Evolutionary conservation across 306 rosid species (phyloP).

Genomic region (Quercus suber): DNA sequence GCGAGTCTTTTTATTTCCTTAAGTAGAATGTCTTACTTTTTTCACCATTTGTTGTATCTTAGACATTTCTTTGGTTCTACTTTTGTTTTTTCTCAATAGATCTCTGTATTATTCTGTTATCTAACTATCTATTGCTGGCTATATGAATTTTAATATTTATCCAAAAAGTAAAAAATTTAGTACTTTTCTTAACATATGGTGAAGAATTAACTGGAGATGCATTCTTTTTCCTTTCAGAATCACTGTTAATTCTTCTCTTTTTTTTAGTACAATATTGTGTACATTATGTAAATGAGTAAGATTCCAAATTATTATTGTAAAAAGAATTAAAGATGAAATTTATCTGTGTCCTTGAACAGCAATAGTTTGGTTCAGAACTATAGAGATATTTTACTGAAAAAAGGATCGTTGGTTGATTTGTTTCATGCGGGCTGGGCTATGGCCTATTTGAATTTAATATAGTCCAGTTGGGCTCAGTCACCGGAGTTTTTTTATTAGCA

Average conservation of each 20-base stretch:
- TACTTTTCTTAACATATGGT: background rate
- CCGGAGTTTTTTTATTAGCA: background rate
- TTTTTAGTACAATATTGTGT: background rate
- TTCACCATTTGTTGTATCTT: background rate
- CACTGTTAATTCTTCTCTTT: no score
- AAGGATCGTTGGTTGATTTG: background rate
- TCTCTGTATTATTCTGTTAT: background rate
- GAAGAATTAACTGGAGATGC: background rate
- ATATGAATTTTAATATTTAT: background rate
- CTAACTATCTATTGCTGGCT: background rate
- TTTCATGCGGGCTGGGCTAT: background rate
- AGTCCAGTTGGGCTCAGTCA: background rate
- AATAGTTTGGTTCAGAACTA: background rate
- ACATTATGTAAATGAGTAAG: background rate
- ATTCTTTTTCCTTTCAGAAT: background rate
- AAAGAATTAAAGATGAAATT: background rate
- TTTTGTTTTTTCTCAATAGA: background rate
- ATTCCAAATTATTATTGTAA: background rate
- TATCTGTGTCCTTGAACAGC: background rate
- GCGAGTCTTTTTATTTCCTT: background rate
- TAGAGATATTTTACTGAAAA: background rate
- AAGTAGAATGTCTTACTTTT: background rate
- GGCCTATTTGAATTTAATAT: background rate
- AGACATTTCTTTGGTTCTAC: background rate
- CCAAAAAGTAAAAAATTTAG: background rate